Conservation (phyloP, 805 yeast species). For the Pichia nanzhaoensis region DNA sequence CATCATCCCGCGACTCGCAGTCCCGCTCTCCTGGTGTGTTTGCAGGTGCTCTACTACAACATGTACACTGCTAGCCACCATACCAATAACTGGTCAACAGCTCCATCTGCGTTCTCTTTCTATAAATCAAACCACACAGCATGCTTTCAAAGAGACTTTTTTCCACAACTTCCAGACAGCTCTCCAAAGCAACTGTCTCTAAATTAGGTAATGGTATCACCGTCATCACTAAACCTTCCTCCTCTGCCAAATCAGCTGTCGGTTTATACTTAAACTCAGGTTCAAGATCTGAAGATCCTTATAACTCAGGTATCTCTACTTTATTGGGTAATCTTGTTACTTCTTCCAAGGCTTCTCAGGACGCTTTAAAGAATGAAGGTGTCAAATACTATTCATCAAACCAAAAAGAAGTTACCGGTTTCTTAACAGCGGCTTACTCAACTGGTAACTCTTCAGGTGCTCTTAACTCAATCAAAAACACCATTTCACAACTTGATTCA, state of each 20-base stretch:
- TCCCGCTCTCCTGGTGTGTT: no score
- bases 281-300: conserved; percentile 70
- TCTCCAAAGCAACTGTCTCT: conserved; percentile 60
- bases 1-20: not conserved
- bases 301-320: conserved; percentile 76
- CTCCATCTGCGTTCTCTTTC: no score
- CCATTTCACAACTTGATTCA: conserved; percentile 33
- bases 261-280: conserved; percentile 75
- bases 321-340: conserved; percentile 48
- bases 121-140: no score
- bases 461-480: conserved; percentile 42
- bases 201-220: conserved; percentile 69
- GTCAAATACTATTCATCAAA: conserved; percentile 47
- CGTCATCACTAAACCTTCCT: conserved; percentile 56
- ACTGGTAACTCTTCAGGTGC: conserved; percentile 49
- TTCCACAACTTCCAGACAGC: conserved; percentile 39
- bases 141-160: conserved; percentile 49
- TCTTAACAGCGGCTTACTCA: conserved; percentile 53
- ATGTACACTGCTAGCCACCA: no score
- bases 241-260: conserved; percentile 46
- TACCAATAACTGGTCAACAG: no score
- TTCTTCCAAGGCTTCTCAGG: conserved; percentile 27
- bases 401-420: conserved; percentile 61
- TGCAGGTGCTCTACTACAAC: no score
- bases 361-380: conserved; percentile 41